A percentile compares a stretch with the other conserved stretches of the same genome.
These are phyloP conservation scores for Boeremia lycopersici DNA, from an alignment of 2,329 filamentous ascomycete species.

Conservation along the genomic window DNA sequence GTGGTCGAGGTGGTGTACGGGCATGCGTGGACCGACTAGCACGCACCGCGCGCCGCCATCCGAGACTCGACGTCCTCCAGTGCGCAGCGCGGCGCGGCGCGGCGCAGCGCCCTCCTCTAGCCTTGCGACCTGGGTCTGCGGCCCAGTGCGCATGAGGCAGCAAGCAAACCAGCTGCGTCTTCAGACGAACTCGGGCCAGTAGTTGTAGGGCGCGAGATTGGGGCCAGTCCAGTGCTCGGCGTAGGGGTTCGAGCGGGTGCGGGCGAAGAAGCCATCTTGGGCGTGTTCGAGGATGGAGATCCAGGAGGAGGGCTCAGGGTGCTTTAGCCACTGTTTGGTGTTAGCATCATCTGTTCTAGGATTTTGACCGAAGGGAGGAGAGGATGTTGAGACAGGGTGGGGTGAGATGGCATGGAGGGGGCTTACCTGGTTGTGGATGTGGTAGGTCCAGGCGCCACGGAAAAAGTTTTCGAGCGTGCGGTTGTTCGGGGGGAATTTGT, in stretches of 20 bases:
- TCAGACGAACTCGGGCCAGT: slow-evolving; percentile 58
- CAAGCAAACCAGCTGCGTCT: background rate
- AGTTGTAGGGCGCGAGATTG: slow-evolving; percentile 55
- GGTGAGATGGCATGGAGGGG: background rate
- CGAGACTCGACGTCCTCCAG: too few relatives aligned
- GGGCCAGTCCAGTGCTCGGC: slow-evolving; percentile 61
- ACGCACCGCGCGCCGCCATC: too few relatives aligned
- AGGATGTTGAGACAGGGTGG: background rate
- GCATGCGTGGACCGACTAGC: too few relatives aligned
- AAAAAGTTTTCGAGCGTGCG: slow-evolving; percentile 63
- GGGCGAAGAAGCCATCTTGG: slow-evolving; percentile 61
- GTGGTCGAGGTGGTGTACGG: too few relatives aligned
- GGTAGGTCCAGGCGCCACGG: slow-evolving; percentile 62
- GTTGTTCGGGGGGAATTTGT: slow-evolving; percentile 62
- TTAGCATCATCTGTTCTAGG: slow-evolving; percentile 22
- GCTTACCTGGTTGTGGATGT: slow-evolving; percentile 63
- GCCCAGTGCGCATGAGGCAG: too few relatives aligned
- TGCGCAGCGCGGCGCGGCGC: too few relatives aligned
- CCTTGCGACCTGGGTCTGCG: too few relatives aligned
- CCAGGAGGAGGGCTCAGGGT: slow-evolving; percentile 63
- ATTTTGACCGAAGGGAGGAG: too few relatives aligned
- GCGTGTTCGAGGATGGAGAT: slow-evolving; percentile 59
- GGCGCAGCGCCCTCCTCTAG: too few relatives aligned
- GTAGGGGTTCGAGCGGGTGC: slow-evolving; percentile 58
- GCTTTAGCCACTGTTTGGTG: slow-evolving; percentile 57